A percentile compares a stretch with the other conserved stretches of the same genome.
These are phyloP conservation scores for Malus sylvestris DNA, from an alignment of 306 rosid species.

Conservation along the genomic window DNA sequence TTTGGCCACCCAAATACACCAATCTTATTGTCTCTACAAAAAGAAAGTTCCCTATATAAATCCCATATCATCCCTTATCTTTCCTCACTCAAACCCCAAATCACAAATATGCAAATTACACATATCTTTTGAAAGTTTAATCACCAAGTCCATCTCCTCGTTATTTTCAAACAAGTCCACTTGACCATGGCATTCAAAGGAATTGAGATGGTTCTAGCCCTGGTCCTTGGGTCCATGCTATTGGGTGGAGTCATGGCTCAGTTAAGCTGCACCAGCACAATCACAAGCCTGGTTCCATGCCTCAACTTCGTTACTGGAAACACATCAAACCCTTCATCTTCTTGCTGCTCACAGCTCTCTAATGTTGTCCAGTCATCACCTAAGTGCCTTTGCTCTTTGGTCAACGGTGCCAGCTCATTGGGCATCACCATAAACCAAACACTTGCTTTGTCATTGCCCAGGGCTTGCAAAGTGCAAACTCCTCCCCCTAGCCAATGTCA, in stretches of 20 bases:
- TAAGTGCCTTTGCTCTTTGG: conserved; percentile 55
- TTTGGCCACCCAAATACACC: conserved; percentile 53
- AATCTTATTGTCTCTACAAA: conserved; percentile 4
- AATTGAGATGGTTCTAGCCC: conserved; percentile 14
- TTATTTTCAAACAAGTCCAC: neutral
- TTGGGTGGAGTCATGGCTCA: conserved; percentile 42
- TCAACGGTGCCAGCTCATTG: conserved; percentile 47
- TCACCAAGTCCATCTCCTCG: neutral
- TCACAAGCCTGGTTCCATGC: conserved; percentile 47
- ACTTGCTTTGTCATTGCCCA: conserved; percentile 55
- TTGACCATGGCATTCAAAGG: conserved; percentile 25
- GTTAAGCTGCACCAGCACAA: conserved; percentile 40
- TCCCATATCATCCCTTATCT: neutral
- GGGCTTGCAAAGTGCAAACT: conserved; percentile 53
- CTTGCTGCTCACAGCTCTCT: conserved; percentile 66
- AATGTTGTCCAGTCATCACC: conserved; percentile 60
- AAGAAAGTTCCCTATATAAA: conserved; percentile 14
- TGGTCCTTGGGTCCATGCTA: conserved; percentile 24
- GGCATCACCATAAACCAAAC: conserved; percentile 58
- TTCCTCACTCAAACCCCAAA: neutral
- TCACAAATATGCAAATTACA: neutral
- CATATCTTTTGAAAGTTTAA: neutral
- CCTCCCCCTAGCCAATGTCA: conserved; percentile 55
- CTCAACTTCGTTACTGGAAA: conserved; percentile 55
- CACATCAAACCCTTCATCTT: conserved; percentile 50